Percentiles rank a stretch among this genome's conserved stretches.
phyloP scores from a whole-genome alignment of 2,329 filamentous ascomycete species.

The Alternaria novae-zelandiae region DNA sequence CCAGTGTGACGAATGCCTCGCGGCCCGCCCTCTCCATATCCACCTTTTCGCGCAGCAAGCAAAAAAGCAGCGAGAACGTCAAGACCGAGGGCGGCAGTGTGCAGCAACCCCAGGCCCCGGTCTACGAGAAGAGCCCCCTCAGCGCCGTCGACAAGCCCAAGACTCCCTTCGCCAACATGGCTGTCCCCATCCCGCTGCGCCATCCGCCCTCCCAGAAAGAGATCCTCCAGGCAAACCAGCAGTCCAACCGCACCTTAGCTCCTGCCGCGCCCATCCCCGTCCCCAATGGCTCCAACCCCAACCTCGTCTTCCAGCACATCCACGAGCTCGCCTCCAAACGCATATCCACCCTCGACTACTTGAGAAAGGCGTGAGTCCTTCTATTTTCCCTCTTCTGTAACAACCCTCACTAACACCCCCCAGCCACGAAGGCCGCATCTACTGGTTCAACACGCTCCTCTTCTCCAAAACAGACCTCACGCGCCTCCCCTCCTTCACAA shows the following conservation, averaged over 20 bases:
- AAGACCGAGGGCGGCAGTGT: conserved; percentile 17
- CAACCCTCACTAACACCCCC: too few relatives aligned
- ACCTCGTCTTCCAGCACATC: conserved; percentile 69
- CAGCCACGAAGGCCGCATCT: conserved; percentile 91
- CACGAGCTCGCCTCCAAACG: conserved; percentile 89
- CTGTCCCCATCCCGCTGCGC: conserved; percentile 32
- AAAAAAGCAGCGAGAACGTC: conserved; percentile 46
- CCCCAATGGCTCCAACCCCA: conserved; percentile 55
- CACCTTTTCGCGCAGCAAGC: conserved; percentile 45
- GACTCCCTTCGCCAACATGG: conserved; percentile 40
- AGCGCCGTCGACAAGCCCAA: conserved; percentile 44
- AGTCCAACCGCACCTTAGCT: conserved; percentile 31
- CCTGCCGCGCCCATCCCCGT: conserved; percentile 39
- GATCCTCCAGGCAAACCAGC: conserved; percentile 27
- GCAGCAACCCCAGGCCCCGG: conserved; percentile 8
- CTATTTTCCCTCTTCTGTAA: too few relatives aligned
- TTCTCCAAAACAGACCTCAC: conserved; percentile 83
- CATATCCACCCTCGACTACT: conserved; percentile 91
- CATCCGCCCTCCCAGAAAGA: conserved; percentile 40
- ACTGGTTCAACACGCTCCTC: conserved; percentile 98
- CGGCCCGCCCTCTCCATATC: conserved; percentile 48
- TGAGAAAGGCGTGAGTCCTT: conserved; percentile 83
- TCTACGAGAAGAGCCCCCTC: conserved; percentile 41
- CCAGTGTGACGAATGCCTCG: conserved; percentile 27
- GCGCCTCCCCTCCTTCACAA: conserved; percentile 84